These are phyloP conservation scores for Elsinoe batatas DNA, from an alignment of 2,329 filamentous ascomycete species.

Conservation along the genomic window DNA sequence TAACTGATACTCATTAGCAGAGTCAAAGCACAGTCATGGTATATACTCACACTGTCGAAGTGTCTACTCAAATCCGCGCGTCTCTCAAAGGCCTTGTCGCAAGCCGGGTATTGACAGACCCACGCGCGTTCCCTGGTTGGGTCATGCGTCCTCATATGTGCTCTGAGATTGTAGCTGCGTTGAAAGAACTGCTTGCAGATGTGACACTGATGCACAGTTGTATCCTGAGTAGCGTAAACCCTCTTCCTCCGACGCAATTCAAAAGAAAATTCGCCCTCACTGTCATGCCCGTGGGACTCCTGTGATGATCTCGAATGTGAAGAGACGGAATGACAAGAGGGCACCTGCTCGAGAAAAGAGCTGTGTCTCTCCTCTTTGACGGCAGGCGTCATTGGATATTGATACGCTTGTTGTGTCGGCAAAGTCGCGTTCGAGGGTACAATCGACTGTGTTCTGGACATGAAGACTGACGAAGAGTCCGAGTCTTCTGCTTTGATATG, in stretches of 20 bases:
- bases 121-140: constrained; percentile 62
- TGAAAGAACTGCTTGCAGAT: constrained; percentile 72
- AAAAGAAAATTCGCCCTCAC: neutral
- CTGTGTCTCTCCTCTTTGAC: constrained; percentile 2
- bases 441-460: neutral
- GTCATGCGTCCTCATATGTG: constrained; percentile 77
- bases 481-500: constrained; percentile 12
- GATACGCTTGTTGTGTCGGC: neutral
- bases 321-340: neutral
- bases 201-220: constrained; percentile 63
- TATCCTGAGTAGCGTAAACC: constrained; percentile 43
- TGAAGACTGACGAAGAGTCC: neutral
- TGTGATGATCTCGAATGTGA: neutral
- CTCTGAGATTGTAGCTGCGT: constrained; percentile 75
- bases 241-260: constrained; percentile 19
- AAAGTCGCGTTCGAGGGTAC: neutral
- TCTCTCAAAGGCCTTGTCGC: constrained; percentile 67
- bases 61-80: constrained; percentile 65
- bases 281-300: neutral
- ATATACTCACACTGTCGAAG: constrained; percentile 39
- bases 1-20: constrained; percentile 49
- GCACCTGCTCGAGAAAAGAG: neutral
- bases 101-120: constrained; percentile 54
- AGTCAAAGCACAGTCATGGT: neutral
- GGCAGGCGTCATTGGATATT: neutral